Conservation (phyloP, 768 basidiomycete genomes). For the Rhizopogon salebrosus region DNA sequence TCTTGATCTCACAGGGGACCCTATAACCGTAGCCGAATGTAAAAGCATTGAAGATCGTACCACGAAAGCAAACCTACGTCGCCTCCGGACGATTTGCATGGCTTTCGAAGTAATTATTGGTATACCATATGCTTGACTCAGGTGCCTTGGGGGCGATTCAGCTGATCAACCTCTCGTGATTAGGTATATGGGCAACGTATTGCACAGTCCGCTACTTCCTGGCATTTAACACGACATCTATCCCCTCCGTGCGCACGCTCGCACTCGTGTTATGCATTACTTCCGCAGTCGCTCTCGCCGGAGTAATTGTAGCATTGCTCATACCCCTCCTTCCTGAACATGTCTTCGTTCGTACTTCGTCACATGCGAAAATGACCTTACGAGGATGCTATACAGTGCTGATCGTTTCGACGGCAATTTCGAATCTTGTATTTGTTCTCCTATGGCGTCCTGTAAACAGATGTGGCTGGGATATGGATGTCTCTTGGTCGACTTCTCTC, state of each 20-base stretch:
- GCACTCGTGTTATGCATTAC: slow-evolving; percentile 21
- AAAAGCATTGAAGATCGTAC: slow-evolving; percentile 22
- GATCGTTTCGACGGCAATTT: slow-evolving; percentile 46
- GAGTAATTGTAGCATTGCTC: slow-evolving; percentile 33
- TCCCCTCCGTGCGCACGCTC: slow-evolving; percentile 34
- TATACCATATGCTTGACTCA: slow-evolving; percentile 16
- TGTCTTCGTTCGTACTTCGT: slow-evolving; percentile 7
- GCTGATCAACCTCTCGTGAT: not conserved
- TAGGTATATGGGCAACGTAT: slow-evolving; percentile 59
- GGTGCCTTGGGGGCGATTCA: not conserved
- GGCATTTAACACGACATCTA: slow-evolving; percentile 44
- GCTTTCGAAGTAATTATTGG: slow-evolving; percentile 32
- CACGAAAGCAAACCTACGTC: slow-evolving; percentile 28
- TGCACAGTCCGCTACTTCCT: slow-evolving; percentile 62
- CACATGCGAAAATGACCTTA: slow-evolving; percentile 19
- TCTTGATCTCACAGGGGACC: slow-evolving; percentile 27
- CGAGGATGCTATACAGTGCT: slow-evolving; percentile 40
- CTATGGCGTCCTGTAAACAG: slow-evolving; percentile 46
- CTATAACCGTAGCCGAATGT: slow-evolving; percentile 25
- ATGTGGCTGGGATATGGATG: slow-evolving; percentile 64
- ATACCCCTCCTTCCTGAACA: slow-evolving; percentile 32
- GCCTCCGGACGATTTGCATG: slow-evolving; percentile 24
- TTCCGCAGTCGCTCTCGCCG: slow-evolving; percentile 18
- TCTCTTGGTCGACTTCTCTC: slow-evolving; percentile 50
- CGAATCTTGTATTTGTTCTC: slow-evolving; percentile 51